Evolutionary conservation across 108 stramenopile species (phyloP).

Genomic region (Skeletonema menzelii): DNA sequence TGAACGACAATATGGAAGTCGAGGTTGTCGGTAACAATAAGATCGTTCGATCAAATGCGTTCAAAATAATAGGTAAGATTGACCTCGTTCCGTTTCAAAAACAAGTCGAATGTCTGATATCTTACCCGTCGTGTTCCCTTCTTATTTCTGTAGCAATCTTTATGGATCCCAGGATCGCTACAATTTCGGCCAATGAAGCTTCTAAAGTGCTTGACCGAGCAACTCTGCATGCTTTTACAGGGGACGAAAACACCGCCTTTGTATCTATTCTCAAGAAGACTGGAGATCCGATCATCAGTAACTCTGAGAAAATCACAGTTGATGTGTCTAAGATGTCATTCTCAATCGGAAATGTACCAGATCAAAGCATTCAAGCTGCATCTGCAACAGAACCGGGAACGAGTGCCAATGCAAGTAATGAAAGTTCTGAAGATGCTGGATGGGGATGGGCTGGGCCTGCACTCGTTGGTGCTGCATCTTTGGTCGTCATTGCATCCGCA

Average conservation of each 20-base stretch:
- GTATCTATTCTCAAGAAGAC: constrained; percentile 18
- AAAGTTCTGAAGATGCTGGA: background rate
- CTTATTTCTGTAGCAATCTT: constrained; percentile 19
- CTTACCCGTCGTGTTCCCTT: background rate
- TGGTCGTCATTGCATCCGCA: constrained; percentile 21
- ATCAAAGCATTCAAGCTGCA: background rate
- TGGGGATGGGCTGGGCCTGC: constrained; percentile 34
- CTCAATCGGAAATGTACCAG: background rate
- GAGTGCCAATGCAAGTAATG: background rate
- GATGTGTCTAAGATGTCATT: constrained; percentile 30
- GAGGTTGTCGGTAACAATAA: constrained; percentile 1
- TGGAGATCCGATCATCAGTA: constrained; percentile 19
- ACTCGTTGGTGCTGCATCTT: constrained; percentile 20
- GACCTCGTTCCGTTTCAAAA: background rate
- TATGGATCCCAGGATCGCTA: constrained; percentile 1
- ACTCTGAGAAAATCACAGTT: constrained; percentile 12
- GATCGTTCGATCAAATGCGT: constrained; percentile 18
- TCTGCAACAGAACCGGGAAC: background rate
- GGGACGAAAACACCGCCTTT: constrained; percentile 20
- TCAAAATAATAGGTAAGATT: constrained; percentile 35
- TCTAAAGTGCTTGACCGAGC: constrained; percentile 26
- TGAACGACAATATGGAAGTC: constrained; percentile 13
- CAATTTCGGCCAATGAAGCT: constrained; percentile 9
- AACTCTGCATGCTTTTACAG: constrained; percentile 26
- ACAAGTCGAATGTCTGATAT: background rate